Evolutionary conservation across 2,329 filamentous ascomycete species (phyloP), one percentile per base, ranked within the genome.

Genomic region (Pyrenochaeta sp.): DNA sequence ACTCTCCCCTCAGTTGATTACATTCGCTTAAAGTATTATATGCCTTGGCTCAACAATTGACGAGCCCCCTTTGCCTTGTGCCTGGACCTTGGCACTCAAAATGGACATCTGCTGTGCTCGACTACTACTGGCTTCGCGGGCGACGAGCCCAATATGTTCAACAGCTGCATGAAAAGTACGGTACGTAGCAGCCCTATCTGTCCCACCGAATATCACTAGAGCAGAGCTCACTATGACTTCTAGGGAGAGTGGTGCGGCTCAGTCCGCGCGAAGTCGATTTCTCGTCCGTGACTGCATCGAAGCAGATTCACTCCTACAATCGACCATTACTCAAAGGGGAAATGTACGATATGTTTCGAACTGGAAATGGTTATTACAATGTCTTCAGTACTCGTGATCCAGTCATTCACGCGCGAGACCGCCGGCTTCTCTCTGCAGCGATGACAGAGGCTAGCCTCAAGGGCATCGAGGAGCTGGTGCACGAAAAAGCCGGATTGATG

Each of bases 401-500:
- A 1, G 17, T 10, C 3, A 20, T 10, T 21, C 35, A 37, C 11
- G 35, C 35, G 12, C 17, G 35, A 2, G 15, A 37, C 4, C 35
- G 35, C 10, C 15, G 35, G 20, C 35, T 37, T 37, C 35, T 37
- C 10, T 37, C 35, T n/a, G 35, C 35, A 10, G 10, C 35, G 12
- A 17, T 37, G 5, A 20, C 35, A 21, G 35, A 61, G 21, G 42
- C 50, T 1, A 52, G 35, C 18, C 17, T 64, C 49, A 61, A 57
- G 39, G 15, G 31, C 17, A 45, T 58, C n/a, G 66, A 75, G 41
- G 61, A 66, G 0, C 45, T 73, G 20, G 70, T 85, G 9, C 59
- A 74, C 2, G 60, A 57, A 0, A 77, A 75, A 15, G 71, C 78
- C 0, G 62, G 72, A 0, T 56, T 81, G 9, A 68, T 81, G 0